A percentile compares a stretch with the other conserved stretches of the same genome.
Evolutionary conservation across 805 yeast species (phyloP).

Genomic region (Saccharomycopsis synnaedendra): DNA sequence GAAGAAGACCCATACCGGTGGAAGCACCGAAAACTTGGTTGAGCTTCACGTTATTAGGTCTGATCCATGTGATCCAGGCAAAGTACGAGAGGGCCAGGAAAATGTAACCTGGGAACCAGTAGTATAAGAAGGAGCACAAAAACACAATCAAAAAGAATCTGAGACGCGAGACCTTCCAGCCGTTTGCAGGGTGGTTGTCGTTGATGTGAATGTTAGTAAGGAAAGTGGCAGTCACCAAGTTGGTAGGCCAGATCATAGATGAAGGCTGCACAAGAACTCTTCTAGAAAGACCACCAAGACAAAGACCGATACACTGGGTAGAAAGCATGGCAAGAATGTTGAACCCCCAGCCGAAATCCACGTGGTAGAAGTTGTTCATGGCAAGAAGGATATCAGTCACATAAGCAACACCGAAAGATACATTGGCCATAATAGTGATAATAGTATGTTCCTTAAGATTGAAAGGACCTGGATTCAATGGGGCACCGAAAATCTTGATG

Average conservation of each 20-base stretch:
- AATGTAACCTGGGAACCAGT: slow-evolving; percentile 52
- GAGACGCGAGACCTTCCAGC: slow-evolving; percentile 25
- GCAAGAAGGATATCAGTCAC: slow-evolving; percentile 27
- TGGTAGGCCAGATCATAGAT: slow-evolving; percentile 41
- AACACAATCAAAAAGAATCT: slow-evolving; percentile 23
- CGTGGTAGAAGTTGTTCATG: slow-evolving; percentile 20
- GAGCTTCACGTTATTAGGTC: slow-evolving; percentile 39
- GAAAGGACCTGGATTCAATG: slow-evolving; percentile 57
- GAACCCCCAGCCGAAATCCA: slow-evolving; percentile 30
- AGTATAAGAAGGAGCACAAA: slow-evolving; percentile 32
- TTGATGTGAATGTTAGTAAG: slow-evolving; percentile 32
- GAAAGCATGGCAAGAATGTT: slow-evolving; percentile 41
- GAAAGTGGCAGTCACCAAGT: slow-evolving; percentile 36
- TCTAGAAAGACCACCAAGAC: slow-evolving; percentile 54
- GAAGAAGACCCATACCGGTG: slow-evolving; percentile 55
- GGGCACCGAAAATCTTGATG: slow-evolving; percentile 24
- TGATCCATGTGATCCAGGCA: slow-evolving; percentile 56
- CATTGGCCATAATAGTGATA: slow-evolving; percentile 33
- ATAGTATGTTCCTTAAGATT: slow-evolving; percentile 53
- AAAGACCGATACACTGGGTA: slow-evolving; percentile 53
- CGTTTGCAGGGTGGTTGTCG: slow-evolving; percentile 22
- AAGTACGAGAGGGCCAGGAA: slow-evolving; percentile 50
- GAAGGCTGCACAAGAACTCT: slow-evolving; percentile 42
- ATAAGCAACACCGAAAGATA: slow-evolving; percentile 24
- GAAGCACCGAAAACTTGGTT: slow-evolving; percentile 54